Evolutionary conservation across 495 filamentous ascomycete genomes (phyloP).

Genomic region (Podospora fimiseda): DNA sequence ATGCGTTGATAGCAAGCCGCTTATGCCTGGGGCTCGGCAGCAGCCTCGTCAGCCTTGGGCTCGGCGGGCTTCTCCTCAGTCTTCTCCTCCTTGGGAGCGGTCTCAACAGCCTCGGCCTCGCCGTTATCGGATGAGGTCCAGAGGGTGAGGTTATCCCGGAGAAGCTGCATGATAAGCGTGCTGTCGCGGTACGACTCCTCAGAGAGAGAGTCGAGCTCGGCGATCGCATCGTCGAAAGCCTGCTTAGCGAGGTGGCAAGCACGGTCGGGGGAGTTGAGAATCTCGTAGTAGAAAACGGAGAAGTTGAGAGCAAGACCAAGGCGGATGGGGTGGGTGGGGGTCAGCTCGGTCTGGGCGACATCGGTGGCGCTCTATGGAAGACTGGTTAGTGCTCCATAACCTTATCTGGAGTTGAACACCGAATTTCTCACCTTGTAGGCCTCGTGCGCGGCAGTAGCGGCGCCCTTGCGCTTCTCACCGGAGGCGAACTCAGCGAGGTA

Average conservation of each 20-base stretch:
- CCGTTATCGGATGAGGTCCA: constrained; percentile 96
- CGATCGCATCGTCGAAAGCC: constrained; percentile 98
- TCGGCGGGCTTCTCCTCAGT: constrained; percentile 51
- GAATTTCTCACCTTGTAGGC: constrained; percentile 72
- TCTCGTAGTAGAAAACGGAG: constrained; percentile 99
- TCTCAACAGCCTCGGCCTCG: constrained; percentile 62
- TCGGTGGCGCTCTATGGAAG: constrained; percentile 61
- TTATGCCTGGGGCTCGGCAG: constrained; percentile 34
- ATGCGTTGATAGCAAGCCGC: constrained; percentile 15
- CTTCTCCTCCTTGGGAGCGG: constrained; percentile 58
- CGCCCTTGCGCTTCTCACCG: constrained; percentile 95
- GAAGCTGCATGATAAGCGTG: constrained; percentile 98
- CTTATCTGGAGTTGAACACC: not conserved
- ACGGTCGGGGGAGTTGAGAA: constrained; percentile 96
- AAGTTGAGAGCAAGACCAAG: constrained; percentile 98
- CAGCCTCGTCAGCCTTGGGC: constrained; percentile 45
- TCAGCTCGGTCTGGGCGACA: constrained; percentile 95
- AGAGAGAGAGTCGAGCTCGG: constrained; percentile 95
- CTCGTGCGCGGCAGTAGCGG: constrained; percentile 93
- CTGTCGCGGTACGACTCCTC: constrained; percentile 99
- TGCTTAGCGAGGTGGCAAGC: constrained; percentile 99
- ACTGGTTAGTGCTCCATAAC: not conserved
- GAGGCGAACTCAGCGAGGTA: constrained; percentile 98
- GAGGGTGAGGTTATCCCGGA: constrained; percentile 97
- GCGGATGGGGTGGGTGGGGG: constrained; percentile 97